A percentile compares a stretch with the other conserved stretches of the same genome.
These are phyloP conservation scores for Zygotorulaspora sp. DNA, from an alignment of 805 yeast genomes.

Conservation along the genomic window DNA sequence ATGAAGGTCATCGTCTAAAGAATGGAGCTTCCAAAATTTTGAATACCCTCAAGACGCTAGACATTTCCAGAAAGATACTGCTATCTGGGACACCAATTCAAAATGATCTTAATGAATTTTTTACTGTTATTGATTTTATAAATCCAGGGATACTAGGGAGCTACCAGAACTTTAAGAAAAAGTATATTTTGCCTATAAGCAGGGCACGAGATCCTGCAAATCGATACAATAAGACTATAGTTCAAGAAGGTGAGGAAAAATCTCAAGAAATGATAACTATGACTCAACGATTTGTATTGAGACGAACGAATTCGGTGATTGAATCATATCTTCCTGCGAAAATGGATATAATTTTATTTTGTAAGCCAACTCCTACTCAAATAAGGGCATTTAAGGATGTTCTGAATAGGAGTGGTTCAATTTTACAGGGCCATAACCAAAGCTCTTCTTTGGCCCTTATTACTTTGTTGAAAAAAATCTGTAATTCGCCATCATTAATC, in stretches of 20 bases:
- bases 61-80: conserved; percentile 54
- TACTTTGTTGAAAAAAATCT: conserved; percentile 68
- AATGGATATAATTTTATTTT: conserved; percentile 71
- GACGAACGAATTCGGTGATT: conserved; percentile 63
- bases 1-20: conserved; percentile 92
- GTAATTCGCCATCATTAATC: conserved; percentile 73
- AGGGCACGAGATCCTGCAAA: conserved; percentile 61
- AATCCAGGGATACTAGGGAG: conserved; percentile 80
- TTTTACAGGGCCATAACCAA: conserved; percentile 29
- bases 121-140: conserved; percentile 70
- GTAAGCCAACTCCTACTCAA: conserved; percentile 69
- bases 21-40: conserved; percentile 67
- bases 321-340: conserved; percentile 62
- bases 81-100: conserved; percentile 93
- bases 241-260: conserved; percentile 54
- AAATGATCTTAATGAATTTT: conserved; percentile 82
- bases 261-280: conserved; percentile 59
- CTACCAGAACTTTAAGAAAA: conserved; percentile 52
- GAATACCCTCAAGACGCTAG: conserved; percentile 52
- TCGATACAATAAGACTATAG: conserved; percentile 46
- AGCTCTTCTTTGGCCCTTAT: conserved; percentile 61
- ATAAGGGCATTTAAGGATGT: conserved; percentile 50
- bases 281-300: conserved; percentile 62
- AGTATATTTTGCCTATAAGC: conserved; percentile 65
- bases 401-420: conserved; percentile 29